phyloP scores from a whole-genome alignment of 768 basidiomycete genomes.

The Lentinula guzmanii region DNA sequence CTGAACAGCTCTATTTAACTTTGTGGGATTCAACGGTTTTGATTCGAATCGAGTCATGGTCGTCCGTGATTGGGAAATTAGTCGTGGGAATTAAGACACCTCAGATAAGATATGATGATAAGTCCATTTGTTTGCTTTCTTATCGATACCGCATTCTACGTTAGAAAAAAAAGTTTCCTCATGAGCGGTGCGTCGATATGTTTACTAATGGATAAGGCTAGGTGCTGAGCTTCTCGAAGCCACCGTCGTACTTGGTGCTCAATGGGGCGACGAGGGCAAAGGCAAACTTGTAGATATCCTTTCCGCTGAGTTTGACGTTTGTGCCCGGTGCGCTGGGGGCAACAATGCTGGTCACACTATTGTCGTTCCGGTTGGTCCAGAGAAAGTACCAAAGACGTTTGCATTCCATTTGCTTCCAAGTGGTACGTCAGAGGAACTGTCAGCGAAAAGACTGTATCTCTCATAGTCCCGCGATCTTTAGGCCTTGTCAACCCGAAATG shows the following conservation, averaged over 20 bases:
- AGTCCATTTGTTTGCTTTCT: not conserved
- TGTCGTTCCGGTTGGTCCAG: slow-evolving; percentile 66
- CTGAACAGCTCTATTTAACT: slow-evolving; percentile 37
- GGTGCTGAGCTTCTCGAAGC: slow-evolving; percentile 17
- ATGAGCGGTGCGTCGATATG: slow-evolving; percentile 2
- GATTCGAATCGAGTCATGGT: slow-evolving; percentile 48
- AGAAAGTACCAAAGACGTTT: slow-evolving; percentile 74
- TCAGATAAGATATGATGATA: not conserved
- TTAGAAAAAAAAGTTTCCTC: not conserved
- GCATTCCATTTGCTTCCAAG: slow-evolving; percentile 95
- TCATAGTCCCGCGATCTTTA: slow-evolving; percentile 36
- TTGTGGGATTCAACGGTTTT: slow-evolving; percentile 35
- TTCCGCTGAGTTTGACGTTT: slow-evolving; percentile 83
- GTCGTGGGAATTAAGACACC: not conserved
- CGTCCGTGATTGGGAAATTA: not conserved
- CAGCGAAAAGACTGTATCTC: slow-evolving; percentile 6
- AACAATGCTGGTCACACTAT: slow-evolving; percentile 99
- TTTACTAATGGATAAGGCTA: not conserved
- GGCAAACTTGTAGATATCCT: slow-evolving; percentile 98
- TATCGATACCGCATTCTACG: not conserved
- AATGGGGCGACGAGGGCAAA: slow-evolving; percentile 94
- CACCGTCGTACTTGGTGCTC: slow-evolving; percentile 78
- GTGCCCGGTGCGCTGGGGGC: slow-evolving; percentile 94
- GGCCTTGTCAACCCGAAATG: slow-evolving; percentile 77
- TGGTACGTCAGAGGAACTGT: slow-evolving; percentile 39